These are phyloP conservation scores for Candida sanyaensis DNA, from an alignment of 1,139 yeast species.

Conservation along the genomic window DNA sequence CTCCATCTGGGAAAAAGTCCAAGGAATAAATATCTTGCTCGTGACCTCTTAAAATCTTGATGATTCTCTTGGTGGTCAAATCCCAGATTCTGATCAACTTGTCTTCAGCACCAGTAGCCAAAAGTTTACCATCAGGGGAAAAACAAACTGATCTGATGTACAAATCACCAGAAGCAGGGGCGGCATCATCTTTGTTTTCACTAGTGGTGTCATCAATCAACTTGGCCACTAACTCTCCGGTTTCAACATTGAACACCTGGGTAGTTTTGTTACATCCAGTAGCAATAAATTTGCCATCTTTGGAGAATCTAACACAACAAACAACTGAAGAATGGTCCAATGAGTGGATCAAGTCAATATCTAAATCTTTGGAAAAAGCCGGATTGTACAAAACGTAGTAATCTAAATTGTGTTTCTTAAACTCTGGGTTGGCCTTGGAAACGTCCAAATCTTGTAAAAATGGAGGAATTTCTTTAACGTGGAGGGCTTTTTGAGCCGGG, in stretches of 20 bases:
- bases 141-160: conserved; percentile 95
- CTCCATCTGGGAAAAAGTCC: conserved; percentile 95
- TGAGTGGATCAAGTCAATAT: conserved; percentile 86
- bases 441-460: conserved; percentile 83
- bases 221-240: conserved; percentile 87
- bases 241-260: conserved; percentile 88
- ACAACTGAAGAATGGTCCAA: conserved; percentile 93
- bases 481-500: conserved; percentile 49
- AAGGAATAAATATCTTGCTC: conserved; percentile 97
- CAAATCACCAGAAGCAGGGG: conserved; percentile 68
- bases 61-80: conserved; percentile 80
- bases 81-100: conserved; percentile 97
- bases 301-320: conserved; percentile 92
- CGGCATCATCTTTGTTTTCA: conserved; percentile 19
- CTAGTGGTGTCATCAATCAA: conserved; percentile 70
- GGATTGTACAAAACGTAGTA: conserved; percentile 93
- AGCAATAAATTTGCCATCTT: conserved; percentile 90
- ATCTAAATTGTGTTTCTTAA: conserved; percentile 83
- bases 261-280: conserved; percentile 98
- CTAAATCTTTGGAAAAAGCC: conserved; percentile 65
- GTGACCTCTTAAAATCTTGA: conserved; percentile 88
- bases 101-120: conserved; percentile 99
- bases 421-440: conserved; percentile 71
- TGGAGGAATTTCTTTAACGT: conserved; percentile 77
- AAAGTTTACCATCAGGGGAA: conserved; percentile 92